Conservation (phyloP, 164 flowering plant genomes). For the Vitis vinifera region ASM3070453v1 NC_081817.1:800001-800500, state of each 20-base stretch:
- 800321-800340: constrained; percentile 8
- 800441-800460: constrained; percentile 19
- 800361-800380: neutral
- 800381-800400: constrained; percentile 19
- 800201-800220: constrained; percentile 30
- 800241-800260: neutral
- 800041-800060: constrained; percentile 95
- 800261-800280: neutral
- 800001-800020: constrained; percentile 90
- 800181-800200: constrained; percentile 90
- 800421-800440: constrained; percentile 4
- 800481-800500: constrained; percentile 23
- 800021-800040: constrained; percentile 82
- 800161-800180: constrained; percentile 78
- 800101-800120: constrained; percentile 90
- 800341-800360: constrained; percentile 2
- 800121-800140: constrained; percentile 99
- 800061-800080: constrained; percentile 91
- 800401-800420: constrained; percentile 21
- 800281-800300: constrained; percentile 10
- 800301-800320: constrained; percentile 6
- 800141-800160: constrained; percentile 89
- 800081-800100: constrained; percentile 91
- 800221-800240: constrained; percentile 2
- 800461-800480: constrained; percentile 66